Conservation (phyloP, 768 basidiomycete species). For the Leccinellum rugosiceps region DNA sequence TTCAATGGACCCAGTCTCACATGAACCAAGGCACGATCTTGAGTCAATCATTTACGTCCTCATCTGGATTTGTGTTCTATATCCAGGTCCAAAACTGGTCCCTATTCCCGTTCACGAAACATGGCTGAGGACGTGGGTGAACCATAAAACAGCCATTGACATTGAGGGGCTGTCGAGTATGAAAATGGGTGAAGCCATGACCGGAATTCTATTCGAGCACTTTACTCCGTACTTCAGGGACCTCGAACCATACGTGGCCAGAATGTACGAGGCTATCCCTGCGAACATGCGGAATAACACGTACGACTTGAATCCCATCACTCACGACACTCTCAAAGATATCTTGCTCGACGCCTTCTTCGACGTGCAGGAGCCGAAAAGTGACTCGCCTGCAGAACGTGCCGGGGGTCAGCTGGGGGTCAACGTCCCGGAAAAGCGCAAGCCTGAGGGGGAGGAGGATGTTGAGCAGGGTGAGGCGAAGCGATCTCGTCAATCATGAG, state of each 20-base stretch:
- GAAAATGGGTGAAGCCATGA: background rate
- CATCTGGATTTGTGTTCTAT: background rate
- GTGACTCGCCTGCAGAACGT: background rate
- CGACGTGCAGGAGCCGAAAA: background rate
- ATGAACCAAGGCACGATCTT: background rate
- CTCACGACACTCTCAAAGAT: background rate
- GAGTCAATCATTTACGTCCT: background rate
- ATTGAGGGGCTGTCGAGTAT: background rate
- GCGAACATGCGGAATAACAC: background rate
- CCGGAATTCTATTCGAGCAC: no score
- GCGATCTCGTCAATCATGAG: background rate
- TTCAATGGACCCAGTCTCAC: no score
- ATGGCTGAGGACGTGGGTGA: background rate
- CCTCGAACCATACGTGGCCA: background rate
- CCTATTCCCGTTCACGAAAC: background rate
- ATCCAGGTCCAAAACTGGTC: background rate
- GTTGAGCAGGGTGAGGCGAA: background rate
- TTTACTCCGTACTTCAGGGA: background rate
- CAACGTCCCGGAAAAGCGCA: background rate
- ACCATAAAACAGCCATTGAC: background rate
- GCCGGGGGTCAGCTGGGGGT: background rate
- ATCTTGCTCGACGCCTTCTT: background rate
- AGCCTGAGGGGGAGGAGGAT: background rate
- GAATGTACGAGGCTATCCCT: background rate
- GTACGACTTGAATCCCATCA: background rate